Evolutionary conservation across 257 asterid species (phyloP).

Genomic region (Solanum chiquidenum): DNA sequence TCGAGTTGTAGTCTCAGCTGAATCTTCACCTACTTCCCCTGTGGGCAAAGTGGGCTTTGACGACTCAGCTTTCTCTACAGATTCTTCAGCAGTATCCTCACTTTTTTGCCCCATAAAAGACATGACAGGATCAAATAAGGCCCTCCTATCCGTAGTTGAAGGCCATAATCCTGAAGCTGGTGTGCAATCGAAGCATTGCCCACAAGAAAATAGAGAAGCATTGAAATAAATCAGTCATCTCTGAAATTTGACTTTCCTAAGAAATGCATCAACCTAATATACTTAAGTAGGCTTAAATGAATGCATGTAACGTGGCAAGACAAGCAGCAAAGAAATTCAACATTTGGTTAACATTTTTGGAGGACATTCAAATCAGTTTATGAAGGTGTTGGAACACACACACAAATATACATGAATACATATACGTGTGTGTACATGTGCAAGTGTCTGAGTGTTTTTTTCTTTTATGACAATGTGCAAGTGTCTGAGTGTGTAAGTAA

Average conservation of each 20-base stretch:
- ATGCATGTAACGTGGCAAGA: neutral
- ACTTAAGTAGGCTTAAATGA: conserved; percentile 5
- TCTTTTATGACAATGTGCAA: neutral
- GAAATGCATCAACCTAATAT: neutral
- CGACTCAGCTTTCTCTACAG: conserved; percentile 26
- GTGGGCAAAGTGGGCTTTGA: conserved; percentile 20
- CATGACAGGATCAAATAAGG: conserved; percentile 61
- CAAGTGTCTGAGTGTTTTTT: neutral
- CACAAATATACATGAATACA: neutral
- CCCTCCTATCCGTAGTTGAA: conserved; percentile 48
- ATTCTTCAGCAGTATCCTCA: conserved; percentile 33
- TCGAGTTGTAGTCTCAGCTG: conserved; percentile 21
- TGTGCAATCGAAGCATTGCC: conserved; percentile 1
- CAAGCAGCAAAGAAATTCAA: neutral
- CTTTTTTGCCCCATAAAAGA: conserved; percentile 67
- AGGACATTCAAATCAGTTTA: neutral
- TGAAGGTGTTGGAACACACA: neutral
- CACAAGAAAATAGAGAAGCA: neutral
- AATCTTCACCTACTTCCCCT: conserved; percentile 23
- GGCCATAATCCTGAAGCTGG: conserved; percentile 79
- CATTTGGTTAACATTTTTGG: neutral
- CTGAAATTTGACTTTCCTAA: neutral
- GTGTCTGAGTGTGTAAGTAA: neutral
- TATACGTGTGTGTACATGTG: neutral
- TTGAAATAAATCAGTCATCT: neutral